These are phyloP conservation scores for Incumbomyces lentus DNA, from an alignment of 2,329 filamentous ascomycete species.

Conservation along the genomic window DNA sequence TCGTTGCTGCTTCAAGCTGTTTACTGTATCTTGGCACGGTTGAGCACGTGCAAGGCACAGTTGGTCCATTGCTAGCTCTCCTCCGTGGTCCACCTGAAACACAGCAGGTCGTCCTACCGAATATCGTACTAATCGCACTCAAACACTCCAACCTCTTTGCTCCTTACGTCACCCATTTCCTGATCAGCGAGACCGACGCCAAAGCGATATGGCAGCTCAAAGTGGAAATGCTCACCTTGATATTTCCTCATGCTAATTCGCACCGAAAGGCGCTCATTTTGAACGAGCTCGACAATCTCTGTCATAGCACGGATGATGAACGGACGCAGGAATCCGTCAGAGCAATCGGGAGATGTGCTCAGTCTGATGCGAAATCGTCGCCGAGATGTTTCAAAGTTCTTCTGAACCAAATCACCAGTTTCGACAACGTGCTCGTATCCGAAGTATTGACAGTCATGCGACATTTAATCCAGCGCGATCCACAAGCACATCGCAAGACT, in stretches of 20 bases:
- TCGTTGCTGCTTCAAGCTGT: constrained; percentile 74
- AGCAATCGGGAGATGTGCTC: constrained; percentile 87
- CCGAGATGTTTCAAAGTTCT: constrained; percentile 72
- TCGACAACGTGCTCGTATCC: constrained; percentile 73
- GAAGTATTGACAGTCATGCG: constrained; percentile 91
- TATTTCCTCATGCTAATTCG: constrained; percentile 71
- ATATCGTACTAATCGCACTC: constrained; percentile 87
- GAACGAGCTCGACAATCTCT: constrained; percentile 90
- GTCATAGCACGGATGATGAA: constrained; percentile 59
- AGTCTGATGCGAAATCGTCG: constrained; percentile 60
- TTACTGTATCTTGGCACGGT: constrained; percentile 76
- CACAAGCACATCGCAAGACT: constrained; percentile 67
- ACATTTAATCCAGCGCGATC: constrained; percentile 88
- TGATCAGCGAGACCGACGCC: constrained; percentile 69
- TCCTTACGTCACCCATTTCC: constrained; percentile 78
- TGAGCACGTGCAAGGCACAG: constrained; percentile 61
- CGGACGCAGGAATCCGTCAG: constrained; percentile 82
- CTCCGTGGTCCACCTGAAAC: constrained; percentile 78
- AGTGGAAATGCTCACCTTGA: constrained; percentile 77
- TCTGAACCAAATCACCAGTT: constrained; percentile 74
- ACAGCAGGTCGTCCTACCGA: constrained; percentile 80
- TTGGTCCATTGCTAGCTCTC: constrained; percentile 78
- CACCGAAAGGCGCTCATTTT: constrained; percentile 78
- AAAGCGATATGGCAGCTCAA: constrained; percentile 83
- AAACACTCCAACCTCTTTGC: constrained; percentile 69